Percentiles rank a stretch among this genome's conserved stretches.
phyloP scores from a whole-genome alignment of 2,329 filamentous ascomycete species.

The Pseudocercospora pini-densiflorae region DNA sequence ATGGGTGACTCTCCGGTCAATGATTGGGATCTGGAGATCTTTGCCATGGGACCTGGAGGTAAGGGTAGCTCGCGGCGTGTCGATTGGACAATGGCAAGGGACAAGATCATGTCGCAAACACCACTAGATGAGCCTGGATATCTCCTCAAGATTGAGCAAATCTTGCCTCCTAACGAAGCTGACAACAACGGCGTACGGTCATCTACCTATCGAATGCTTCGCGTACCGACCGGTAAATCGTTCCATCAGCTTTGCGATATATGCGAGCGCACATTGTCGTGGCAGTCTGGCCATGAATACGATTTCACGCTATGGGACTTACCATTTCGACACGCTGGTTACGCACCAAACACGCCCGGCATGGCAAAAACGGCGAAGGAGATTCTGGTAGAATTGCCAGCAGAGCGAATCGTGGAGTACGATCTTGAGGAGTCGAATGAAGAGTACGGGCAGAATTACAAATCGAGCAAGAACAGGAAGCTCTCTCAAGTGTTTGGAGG shows the following conservation, averaged over 20 bases:
- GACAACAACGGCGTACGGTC: background rate
- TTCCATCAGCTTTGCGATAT: constrained; percentile 4
- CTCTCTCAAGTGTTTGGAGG: constrained; percentile 4
- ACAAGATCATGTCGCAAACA: background rate
- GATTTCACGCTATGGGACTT: background rate
- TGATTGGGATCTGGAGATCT: no score
- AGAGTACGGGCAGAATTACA: background rate
- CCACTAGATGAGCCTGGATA: constrained; percentile 1
- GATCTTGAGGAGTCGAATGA: background rate
- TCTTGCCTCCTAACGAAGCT: background rate
- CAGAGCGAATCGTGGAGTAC: background rate
- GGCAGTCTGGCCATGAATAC: background rate
- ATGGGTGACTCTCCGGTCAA: no score
- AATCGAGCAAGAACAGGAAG: constrained; percentile 4
- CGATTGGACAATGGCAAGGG: background rate
- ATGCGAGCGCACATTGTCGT: background rate
- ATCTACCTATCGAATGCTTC: background rate
- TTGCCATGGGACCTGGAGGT: background rate
- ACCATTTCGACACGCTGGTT: background rate
- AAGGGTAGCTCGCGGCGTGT: background rate
- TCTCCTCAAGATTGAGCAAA: background rate
- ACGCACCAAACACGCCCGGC: background rate
- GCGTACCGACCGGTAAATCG: background rate
- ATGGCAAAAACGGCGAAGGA: background rate
- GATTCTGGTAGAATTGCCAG: background rate